phyloP scores from a whole-genome alignment of 371 early-diverging fungal genomes.

The Mortierella sp. region DNA sequence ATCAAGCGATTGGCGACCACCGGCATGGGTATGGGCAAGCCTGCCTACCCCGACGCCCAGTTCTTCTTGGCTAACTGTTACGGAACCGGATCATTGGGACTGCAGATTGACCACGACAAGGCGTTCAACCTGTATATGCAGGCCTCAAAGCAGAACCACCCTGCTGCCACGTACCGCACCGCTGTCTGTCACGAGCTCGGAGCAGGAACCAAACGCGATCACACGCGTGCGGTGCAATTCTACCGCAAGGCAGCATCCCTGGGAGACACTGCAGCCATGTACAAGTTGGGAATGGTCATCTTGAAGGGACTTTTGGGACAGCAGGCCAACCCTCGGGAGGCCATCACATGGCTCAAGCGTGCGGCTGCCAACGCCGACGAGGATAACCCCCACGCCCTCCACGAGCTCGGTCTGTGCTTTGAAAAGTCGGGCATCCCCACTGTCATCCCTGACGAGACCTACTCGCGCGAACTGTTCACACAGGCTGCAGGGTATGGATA shows the following conservation, averaged over 20 bases:
- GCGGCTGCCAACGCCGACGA: slow-evolving; percentile 91
- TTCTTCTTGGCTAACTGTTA: slow-evolving; percentile 94
- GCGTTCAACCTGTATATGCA: slow-evolving; percentile 93
- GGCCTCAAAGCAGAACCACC: slow-evolving; percentile 93
- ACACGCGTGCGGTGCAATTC: slow-evolving; percentile 87
- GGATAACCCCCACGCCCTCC: slow-evolving; percentile 92
- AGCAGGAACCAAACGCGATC: slow-evolving; percentile 92
- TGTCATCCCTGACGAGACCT: slow-evolving; percentile 84
- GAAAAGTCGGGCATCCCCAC: slow-evolving; percentile 86
- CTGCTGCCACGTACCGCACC: slow-evolving; percentile 93
- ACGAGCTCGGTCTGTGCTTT: slow-evolving; percentile 92
- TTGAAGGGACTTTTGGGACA: slow-evolving; percentile 85
- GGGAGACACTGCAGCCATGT: slow-evolving; percentile 96
- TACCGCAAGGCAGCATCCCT: slow-evolving; percentile 95
- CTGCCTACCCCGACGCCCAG: slow-evolving; percentile 88
- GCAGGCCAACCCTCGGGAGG: slow-evolving; percentile 85
- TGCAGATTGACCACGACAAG: slow-evolving; percentile 86
- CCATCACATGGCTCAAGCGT: slow-evolving; percentile 93
- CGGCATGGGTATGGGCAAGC: slow-evolving; percentile 75
- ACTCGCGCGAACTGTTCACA: slow-evolving; percentile 91
- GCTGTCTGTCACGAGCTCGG: slow-evolving; percentile 97
- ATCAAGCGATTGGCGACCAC: slow-evolving; percentile 81
- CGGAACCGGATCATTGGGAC: slow-evolving; percentile 79
- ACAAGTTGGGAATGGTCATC: slow-evolving; percentile 92
- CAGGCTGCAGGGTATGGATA: slow-evolving; percentile 95